Conservation (phyloP, 768 basidiomycete genomes). For the Mycena galericulata region DNA sequence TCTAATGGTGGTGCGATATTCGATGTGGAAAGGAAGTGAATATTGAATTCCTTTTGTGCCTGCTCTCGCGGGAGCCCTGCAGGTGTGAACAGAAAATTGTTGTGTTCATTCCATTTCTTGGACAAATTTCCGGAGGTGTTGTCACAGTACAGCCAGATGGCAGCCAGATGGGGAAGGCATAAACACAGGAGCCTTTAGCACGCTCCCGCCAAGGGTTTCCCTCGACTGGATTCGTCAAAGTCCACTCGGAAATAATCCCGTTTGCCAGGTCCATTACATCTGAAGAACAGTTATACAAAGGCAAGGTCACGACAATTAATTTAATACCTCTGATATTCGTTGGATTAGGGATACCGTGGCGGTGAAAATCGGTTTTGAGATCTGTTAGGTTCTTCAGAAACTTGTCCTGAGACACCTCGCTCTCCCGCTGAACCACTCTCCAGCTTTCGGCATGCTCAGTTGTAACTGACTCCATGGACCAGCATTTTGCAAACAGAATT, state of each 20-base stretch:
- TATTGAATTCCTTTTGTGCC: too few species aligned
- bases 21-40: too few species aligned
- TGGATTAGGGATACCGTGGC: slow-evolving; percentile 26
- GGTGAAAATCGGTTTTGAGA: neutral
- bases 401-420: slow-evolving; percentile 14
- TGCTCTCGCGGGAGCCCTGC: too few species aligned
- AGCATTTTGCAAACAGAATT: slow-evolving; percentile 35
- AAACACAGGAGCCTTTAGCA: slow-evolving; percentile 46
- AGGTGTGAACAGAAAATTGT: slow-evolving; percentile 56
- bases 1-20: slow-evolving; percentile 56
- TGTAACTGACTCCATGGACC: slow-evolving; percentile 26
- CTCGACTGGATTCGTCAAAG: slow-evolving; percentile 23
- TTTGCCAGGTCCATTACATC: neutral
- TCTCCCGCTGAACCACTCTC: slow-evolving; percentile 31
- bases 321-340: slow-evolving; percentile 30
- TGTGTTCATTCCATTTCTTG: slow-evolving; percentile 63
- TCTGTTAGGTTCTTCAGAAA: slow-evolving; percentile 25
- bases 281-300: too few species aligned
- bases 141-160: slow-evolving; percentile 57
- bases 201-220: slow-evolving; percentile 43
- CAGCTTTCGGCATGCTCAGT: slow-evolving; percentile 28
- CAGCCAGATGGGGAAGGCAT: too few species aligned
- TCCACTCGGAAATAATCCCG: slow-evolving; percentile 22
- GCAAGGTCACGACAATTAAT: neutral
- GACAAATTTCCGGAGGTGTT: slow-evolving; percentile 59